A percentile compares a stretch with the other conserved stretches of the same genome.
phyloP scores from a whole-genome alignment of 495 filamentous ascomycete genomes.

The Bathelium albidoporum region DNA sequence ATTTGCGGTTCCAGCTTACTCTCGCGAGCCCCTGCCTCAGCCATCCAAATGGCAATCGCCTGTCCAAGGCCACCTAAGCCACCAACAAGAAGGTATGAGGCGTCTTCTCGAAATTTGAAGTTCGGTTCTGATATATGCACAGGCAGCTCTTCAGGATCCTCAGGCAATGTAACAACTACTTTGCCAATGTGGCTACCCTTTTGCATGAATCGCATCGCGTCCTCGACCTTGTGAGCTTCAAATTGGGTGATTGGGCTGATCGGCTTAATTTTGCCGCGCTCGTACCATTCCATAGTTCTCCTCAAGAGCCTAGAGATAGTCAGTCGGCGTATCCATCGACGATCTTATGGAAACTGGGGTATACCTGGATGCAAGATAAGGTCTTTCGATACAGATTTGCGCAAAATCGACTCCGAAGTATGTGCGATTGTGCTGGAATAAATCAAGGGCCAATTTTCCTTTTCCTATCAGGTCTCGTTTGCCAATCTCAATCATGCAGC shows the following conservation, averaged over 20 bases:
- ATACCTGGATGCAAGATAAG: neutral
- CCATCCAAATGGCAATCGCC: neutral
- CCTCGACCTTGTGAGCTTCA: conserved; percentile 32
- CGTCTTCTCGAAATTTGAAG: conserved; percentile 10
- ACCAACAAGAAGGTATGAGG: conserved; percentile 38
- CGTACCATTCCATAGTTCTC: conserved; percentile 9
- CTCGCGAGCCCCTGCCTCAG: neutral
- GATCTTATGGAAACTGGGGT: neutral
- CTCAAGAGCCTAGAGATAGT: neutral
- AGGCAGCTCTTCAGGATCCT: neutral
- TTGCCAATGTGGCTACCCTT: conserved; percentile 48
- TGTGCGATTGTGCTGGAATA: conserved; percentile 8
- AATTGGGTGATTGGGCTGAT: neutral
- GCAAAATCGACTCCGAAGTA: neutral
- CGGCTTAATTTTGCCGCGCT: neutral
- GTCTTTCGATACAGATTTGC: neutral
- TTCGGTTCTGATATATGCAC: neutral
- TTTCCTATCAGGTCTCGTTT: conserved; percentile 20
- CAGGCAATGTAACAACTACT: conserved; percentile 35
- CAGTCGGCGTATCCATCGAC: neutral
- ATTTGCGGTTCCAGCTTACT: neutral
- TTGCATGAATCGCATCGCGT: conserved; percentile 49
- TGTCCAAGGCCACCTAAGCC: conserved; percentile 38
- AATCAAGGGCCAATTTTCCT: conserved; percentile 6
- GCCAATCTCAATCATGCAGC: conserved; percentile 38